Base-by-base conservation (phyloP, 1,139 yeast genomes). In the Diutina scorzettiae region DNA sequence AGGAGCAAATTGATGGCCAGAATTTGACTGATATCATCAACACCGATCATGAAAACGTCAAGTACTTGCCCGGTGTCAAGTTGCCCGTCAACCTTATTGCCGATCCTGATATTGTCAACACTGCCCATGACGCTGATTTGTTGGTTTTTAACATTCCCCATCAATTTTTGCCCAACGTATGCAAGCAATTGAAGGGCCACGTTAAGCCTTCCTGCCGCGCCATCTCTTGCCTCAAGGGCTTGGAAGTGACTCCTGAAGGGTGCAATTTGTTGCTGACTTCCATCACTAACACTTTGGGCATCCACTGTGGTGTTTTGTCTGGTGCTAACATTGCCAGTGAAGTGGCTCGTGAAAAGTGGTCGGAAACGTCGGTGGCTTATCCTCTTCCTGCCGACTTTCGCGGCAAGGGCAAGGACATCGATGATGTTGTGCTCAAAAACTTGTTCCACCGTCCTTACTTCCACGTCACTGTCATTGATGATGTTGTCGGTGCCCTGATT, bases 261-360 rank as follows among this genome's bases (percentile, higher is more conserved):
- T 66, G 71, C 53, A 66, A 67, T 51, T 64, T 69, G 49, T 60
- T 69, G 47, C 61, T 69, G 33, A 63, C 66, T 14, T 63, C 59
- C 42, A 68, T 69, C 44, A 62, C 71, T 41, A 73, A 69, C 45
- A 54, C 60, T 42, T 62, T 69, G 49, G 73, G 72, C 20, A 58
- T 69, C 40, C 50, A 54, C 18, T 69, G 74, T 51, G 74, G 74
- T 43, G 72, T 69, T 3, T 63, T 69, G 42, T 64, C 71, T 1
- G 74, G 74, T 7, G 74, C 74, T 25, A 69, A 69, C 52, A 60
- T 69, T 51, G 74, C 74, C 28, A 66, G 67, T 2, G 74, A 69
- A 52, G 69, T 69, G 37, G 73, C 74, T 33, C 58, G 69, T 47
- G 60, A 64, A 46, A 63, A 63, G 48, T 69, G 73, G 73, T 66